These are phyloP conservation scores for Malus hybrid DNA, from an alignment of 331 rosid genomes.

Conservation along the genomic window DNA sequence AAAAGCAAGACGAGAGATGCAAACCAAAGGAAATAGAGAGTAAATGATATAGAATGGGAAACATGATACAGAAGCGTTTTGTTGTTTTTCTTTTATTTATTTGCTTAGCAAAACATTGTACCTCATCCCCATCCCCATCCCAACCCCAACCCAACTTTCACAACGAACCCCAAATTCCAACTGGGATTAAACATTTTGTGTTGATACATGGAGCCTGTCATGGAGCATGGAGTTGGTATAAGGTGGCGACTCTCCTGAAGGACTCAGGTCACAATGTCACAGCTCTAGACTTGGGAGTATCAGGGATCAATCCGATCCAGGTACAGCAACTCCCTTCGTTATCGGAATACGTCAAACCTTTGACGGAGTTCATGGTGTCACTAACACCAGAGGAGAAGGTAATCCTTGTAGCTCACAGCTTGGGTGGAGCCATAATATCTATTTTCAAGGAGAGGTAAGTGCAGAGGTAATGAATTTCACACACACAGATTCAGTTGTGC, in stretches of 20 bases:
- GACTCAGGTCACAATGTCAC: constrained; percentile 10
- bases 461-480: constrained; percentile 12
- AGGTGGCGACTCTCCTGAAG: background rate
- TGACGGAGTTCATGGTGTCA: constrained; percentile 11
- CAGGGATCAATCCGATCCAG: constrained; percentile 7
- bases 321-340: background rate
- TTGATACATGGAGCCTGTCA: constrained; percentile 9
- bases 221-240: constrained; percentile 23
- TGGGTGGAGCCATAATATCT: background rate
- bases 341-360: background rate
- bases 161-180: background rate
- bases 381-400: constrained; percentile 10
- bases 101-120: background rate
- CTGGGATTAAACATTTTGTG: constrained; percentile 1
- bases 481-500: too few relatives aligned
- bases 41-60: too few relatives aligned
- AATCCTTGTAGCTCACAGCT: constrained; percentile 11
- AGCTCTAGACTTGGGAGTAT: constrained; percentile 8
- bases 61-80: background rate
- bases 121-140: background rate
- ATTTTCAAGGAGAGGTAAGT: constrained; percentile 25
- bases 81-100: too few relatives aligned
- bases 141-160: too few relatives aligned
- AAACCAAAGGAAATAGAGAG: too few relatives aligned
- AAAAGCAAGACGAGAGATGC: too few relatives aligned